Conservation (phyloP, 2,329 filamentous ascomycete genomes). For the Thyridium curvatum region DNA sequence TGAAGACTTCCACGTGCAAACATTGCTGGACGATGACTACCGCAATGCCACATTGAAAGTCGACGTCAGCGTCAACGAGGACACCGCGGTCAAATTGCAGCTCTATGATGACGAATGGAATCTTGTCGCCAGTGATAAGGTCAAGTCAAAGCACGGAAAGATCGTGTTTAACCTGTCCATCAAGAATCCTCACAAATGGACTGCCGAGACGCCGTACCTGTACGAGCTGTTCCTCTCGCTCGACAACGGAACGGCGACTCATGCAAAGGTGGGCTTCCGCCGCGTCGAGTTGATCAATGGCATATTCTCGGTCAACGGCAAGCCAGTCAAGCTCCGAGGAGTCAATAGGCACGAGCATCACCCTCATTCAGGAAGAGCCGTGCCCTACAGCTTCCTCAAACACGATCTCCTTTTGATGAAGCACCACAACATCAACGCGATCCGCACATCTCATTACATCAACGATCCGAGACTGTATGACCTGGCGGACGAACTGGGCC, state of each 20-base stretch:
- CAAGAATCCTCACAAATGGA: constrained; percentile 49
- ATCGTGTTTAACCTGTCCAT: constrained; percentile 22
- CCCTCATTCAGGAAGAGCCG: constrained; percentile 41
- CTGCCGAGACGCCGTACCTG: constrained; percentile 52
- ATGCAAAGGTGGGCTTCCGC: constrained; percentile 49
- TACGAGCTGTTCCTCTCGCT: constrained; percentile 34
- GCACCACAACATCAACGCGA: constrained; percentile 61
- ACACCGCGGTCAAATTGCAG: neutral
- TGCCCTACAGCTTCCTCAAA: constrained; percentile 54
- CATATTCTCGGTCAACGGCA: constrained; percentile 94
- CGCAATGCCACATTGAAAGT: constrained; percentile 35
- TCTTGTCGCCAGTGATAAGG: no score
- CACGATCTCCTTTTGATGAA: constrained; percentile 62
- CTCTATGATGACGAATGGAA: no score
- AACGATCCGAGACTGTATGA: constrained; percentile 56
- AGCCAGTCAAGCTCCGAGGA: constrained; percentile 70
- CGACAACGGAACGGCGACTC: constrained; percentile 6
- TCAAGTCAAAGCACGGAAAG: neutral
- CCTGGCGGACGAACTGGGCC: constrained; percentile 55
- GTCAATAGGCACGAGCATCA: constrained; percentile 55
- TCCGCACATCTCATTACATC: constrained; percentile 62
- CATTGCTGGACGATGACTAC: constrained; percentile 39
- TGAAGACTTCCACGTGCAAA: constrained; percentile 37
- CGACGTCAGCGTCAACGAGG: constrained; percentile 25
- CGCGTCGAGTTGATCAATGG: constrained; percentile 36